Conservation (phyloP, 352 stramenopile species). For the Aphanomyces euteiches region DNA sequence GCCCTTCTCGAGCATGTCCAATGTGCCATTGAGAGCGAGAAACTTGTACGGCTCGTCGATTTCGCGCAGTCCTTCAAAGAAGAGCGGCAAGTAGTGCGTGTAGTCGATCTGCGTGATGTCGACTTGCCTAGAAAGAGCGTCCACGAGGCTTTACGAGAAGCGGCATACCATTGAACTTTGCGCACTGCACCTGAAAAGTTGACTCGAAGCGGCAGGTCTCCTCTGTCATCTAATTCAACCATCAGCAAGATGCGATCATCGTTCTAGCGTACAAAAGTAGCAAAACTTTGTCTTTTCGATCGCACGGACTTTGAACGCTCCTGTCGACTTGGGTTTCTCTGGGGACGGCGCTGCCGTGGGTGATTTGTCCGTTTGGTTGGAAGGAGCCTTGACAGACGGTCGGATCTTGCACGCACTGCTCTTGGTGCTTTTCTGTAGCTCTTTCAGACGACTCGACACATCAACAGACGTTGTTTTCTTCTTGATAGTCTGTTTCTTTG, state of each 20-base stretch:
- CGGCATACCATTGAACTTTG: conserved; percentile 40
- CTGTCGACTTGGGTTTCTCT: conserved; percentile 45
- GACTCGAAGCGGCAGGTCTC: conserved; percentile 64
- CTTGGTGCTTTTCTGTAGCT: conserved; percentile 27
- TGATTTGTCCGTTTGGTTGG: background rate
- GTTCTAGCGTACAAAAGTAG: conserved; percentile 70
- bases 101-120: conserved; percentile 73
- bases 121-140: conserved; percentile 27
- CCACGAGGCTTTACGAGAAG: background rate
- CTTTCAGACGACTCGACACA: background rate
- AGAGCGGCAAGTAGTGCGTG: conserved; percentile 84
- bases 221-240: conserved; percentile 50
- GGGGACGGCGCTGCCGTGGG: background rate
- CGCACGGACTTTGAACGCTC: conserved; percentile 59
- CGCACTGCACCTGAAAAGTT: conserved; percentile 70
- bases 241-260: background rate
- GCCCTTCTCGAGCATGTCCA: conserved; percentile 77
- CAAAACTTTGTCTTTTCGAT: conserved; percentile 72
- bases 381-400: background rate
- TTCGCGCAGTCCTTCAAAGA: conserved; percentile 88
- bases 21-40: conserved; percentile 70
- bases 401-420: conserved; percentile 20
- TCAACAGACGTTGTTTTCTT: background rate
- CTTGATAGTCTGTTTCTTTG: background rate
- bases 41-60: conserved; percentile 70